phyloP scores from a whole-genome alignment of 2,329 filamentous ascomycete species.

The Geosmithia morbida region DNA sequence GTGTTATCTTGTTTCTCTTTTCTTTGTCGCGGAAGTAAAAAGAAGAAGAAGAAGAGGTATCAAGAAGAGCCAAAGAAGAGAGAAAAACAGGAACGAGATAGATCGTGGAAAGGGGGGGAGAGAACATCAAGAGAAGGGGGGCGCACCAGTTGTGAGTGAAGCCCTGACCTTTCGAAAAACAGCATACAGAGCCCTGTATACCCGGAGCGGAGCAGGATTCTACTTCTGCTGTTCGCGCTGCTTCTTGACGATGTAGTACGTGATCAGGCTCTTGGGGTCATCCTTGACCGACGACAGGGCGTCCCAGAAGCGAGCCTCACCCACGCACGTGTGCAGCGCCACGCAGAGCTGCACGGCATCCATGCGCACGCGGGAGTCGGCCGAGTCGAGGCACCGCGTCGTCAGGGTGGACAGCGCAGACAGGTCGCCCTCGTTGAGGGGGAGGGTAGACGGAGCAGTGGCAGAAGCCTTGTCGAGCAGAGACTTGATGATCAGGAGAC shows the following conservation, averaged over 20 bases:
- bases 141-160: not conserved
- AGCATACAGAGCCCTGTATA: not conserved
- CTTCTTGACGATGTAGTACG: slow-evolving; percentile 65
- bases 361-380: slow-evolving; percentile 51
- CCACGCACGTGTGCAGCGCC: slow-evolving; percentile 48
- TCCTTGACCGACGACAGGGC: slow-evolving; percentile 50
- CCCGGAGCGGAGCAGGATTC: not conserved
- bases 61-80: not conserved
- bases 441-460: slow-evolving; percentile 19
- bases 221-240: slow-evolving; percentile 33
- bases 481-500: slow-evolving; percentile 46
- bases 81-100: not conserved
- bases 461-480: slow-evolving; percentile 30
- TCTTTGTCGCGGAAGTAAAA: not conserved
- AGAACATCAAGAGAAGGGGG: not conserved
- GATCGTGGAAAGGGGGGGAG: not conserved
- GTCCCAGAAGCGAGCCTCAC: slow-evolving; percentile 52
- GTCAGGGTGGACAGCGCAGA: slow-evolving; percentile 33
- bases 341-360: slow-evolving; percentile 72
- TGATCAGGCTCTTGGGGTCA: slow-evolving; percentile 62
- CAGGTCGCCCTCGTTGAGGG: slow-evolving; percentile 37
- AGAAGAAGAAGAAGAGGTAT: not conserved
- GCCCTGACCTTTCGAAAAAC: not conserved
- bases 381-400: slow-evolving; percentile 42
- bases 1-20: not conserved